Evolutionary conservation across 2,329 filamentous ascomycete genomes (phyloP).

Genomic region (Macroventuria anomochaeta): DNA sequence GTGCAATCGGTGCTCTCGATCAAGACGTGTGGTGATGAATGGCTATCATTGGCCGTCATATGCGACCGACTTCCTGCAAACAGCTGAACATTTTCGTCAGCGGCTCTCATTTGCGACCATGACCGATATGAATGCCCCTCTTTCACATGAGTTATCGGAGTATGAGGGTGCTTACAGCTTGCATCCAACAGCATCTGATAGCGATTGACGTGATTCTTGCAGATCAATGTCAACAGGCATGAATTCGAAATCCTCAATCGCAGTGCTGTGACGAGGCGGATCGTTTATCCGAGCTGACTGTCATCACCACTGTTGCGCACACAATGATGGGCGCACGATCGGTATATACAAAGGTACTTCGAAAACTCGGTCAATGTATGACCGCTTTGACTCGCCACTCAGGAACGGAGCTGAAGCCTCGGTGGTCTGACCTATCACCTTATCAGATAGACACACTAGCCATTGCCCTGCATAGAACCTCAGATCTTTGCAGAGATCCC

Average conservation of each 20-base stretch:
- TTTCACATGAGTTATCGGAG: slow-evolving; percentile 14
- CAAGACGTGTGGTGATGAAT: background rate
- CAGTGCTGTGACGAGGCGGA: background rate
- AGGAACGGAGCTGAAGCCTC: slow-evolving; percentile 10
- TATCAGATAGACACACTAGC: slow-evolving; percentile 8
- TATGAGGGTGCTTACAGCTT: background rate
- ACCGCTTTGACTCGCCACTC: slow-evolving; percentile 16
- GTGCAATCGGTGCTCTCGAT: background rate
- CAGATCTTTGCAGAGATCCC: slow-evolving; percentile 7
- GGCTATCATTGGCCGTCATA: slow-evolving; percentile 1
- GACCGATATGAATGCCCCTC: slow-evolving; percentile 2
- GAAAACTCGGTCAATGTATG: slow-evolving; percentile 13
- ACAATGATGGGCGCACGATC: background rate
- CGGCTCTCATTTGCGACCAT: background rate
- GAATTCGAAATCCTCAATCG: no score
- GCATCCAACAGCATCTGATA: slow-evolving; percentile 4
- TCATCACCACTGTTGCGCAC: background rate
- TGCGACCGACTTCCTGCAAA: background rate
- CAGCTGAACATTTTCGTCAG: slow-evolving; percentile 7
- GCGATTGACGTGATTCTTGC: background rate
- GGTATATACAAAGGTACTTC: background rate
- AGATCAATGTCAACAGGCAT: background rate
- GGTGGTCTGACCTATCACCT: slow-evolving; percentile 6
- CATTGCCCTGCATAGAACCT: slow-evolving; percentile 1
- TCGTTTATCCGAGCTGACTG: background rate